Evolutionary conservation across 192 early-diverging fungal species (phyloP).

Genomic region (Chytriomyces hyalinus): DNA sequence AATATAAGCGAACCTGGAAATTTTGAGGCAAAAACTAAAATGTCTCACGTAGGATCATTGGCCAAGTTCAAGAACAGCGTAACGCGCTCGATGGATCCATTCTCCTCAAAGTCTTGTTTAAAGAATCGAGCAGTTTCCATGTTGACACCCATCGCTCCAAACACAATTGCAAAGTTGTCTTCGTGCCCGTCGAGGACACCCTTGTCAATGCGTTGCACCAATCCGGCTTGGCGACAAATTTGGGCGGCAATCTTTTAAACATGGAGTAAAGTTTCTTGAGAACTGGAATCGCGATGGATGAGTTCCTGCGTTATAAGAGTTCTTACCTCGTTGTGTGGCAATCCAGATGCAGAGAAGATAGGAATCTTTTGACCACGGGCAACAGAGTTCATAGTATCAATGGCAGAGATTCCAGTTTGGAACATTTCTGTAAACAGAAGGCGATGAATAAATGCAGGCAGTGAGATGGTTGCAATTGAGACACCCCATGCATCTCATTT

Average conservation of each 20-base stretch:
- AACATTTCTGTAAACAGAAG: slow-evolving; percentile 81
- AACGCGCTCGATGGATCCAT: slow-evolving; percentile 97
- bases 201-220: slow-evolving; percentile 91
- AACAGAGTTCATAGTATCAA: slow-evolving; percentile 99
- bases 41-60: slow-evolving; percentile 91
- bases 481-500: too few relatives aligned
- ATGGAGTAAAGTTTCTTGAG: slow-evolving; percentile 3
- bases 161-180: slow-evolving; percentile 99
- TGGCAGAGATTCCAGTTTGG: slow-evolving; percentile 98
- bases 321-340: slow-evolving; percentile 95
- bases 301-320: neutral
- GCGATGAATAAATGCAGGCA: neutral
- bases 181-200: slow-evolving; percentile 94
- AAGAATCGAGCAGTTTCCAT: slow-evolving; percentile 99
- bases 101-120: slow-evolving; percentile 99
- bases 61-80: slow-evolving; percentile 99
- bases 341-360: slow-evolving; percentile 97
- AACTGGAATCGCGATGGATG: neutral
- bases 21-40: neutral
- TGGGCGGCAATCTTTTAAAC: slow-evolving; percentile 89
- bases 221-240: slow-evolving; percentile 97
- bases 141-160: slow-evolving; percentile 99
- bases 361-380: slow-evolving; percentile 99
- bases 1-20: slow-evolving; percentile 3
- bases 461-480: neutral